Percentiles rank a stretch among this genome's conserved stretches.
Conservation (phyloP, 768 basidiomycete species). For the Lactarius tabidus region DNA sequence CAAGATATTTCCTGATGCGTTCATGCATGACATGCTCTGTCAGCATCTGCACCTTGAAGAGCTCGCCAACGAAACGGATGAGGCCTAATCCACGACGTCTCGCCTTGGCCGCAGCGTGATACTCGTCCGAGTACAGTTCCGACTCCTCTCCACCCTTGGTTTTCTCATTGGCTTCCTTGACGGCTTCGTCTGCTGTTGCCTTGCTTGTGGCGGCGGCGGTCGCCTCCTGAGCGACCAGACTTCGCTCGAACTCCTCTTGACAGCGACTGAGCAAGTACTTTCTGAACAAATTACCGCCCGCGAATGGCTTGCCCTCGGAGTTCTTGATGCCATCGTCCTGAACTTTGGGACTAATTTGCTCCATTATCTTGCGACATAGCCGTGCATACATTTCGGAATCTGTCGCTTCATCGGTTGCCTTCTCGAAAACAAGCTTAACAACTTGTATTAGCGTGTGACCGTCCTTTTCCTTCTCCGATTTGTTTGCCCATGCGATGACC, state of each 20-base stretch:
- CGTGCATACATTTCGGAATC: conserved; percentile 99
- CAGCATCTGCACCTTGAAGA: conserved; percentile 98
- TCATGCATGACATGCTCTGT: conserved; percentile 98
- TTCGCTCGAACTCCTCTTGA: conserved; percentile 96
- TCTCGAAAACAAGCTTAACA: conserved; percentile 94
- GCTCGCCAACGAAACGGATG: conserved; percentile 96
- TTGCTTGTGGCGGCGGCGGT: conserved; percentile 81
- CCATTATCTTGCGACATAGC: too few species aligned
- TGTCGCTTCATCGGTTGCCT: conserved; percentile 92
- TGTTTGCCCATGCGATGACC: conserved; percentile 94
- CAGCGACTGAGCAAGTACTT: conserved; percentile 96
- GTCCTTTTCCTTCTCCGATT: conserved; percentile 86
- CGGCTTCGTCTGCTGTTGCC: conserved; percentile 79
- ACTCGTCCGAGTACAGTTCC: too few species aligned
- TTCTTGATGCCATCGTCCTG: conserved; percentile 85
- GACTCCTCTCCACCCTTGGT: conserved; percentile 39
- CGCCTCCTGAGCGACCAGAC: conserved; percentile 87
- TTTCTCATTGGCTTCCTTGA: conserved; percentile 41
- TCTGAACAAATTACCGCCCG: conserved; percentile 92
- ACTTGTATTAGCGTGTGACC: conserved; percentile 94
- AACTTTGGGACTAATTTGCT: conserved; percentile 72
- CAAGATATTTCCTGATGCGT: conserved; percentile 92
- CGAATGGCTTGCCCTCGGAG: conserved; percentile 79
- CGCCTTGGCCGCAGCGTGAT: conserved; percentile 93
- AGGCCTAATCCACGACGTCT: conserved; percentile 96